A percentile compares a stretch with the other conserved stretches of the same genome.
Conservation (phyloP, 2,329 filamentous ascomycete genomes). For the Ophiostoma triangulosporum region DNA sequence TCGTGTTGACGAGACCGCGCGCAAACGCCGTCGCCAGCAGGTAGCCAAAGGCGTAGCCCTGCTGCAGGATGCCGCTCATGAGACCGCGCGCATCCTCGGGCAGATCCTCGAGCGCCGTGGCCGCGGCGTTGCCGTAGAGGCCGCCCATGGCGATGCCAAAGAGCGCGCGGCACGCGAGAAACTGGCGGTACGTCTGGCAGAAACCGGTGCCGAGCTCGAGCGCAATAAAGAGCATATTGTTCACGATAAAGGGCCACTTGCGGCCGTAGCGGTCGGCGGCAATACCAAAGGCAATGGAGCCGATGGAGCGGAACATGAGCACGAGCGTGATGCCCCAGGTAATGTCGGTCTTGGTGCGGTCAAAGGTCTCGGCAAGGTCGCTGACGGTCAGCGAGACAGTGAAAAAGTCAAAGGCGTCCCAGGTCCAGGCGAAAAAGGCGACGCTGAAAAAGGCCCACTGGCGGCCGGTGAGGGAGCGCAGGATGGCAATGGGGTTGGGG, state of each 20-base stretch:
- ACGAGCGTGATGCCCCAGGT: constrained; percentile 65
- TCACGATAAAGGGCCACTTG: constrained; percentile 73
- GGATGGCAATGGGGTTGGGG: constrained; percentile 61
- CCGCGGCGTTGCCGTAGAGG: constrained; percentile 65
- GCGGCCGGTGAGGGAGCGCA: constrained; percentile 46
- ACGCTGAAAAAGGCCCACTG: constrained; percentile 69
- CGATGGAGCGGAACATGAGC: constrained; percentile 59
- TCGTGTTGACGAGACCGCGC: constrained; percentile 46
- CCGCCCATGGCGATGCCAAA: constrained; percentile 75
- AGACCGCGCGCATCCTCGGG: constrained; percentile 54
- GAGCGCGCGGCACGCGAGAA: constrained; percentile 58
- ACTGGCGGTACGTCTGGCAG: constrained; percentile 54
- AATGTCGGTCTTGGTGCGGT: constrained; percentile 47
- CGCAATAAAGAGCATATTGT: constrained; percentile 51
- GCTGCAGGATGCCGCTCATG: constrained; percentile 71
- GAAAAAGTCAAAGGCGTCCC: constrained; percentile 40
- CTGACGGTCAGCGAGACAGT: constrained; percentile 65
- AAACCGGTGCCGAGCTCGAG: constrained; percentile 62
- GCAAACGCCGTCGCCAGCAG: constrained; percentile 15
- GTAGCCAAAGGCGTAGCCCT: constrained; percentile 44
- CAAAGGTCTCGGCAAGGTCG: constrained; percentile 46
- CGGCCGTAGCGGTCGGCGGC: constrained; percentile 67
- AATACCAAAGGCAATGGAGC: constrained; percentile 63
- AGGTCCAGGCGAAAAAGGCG: constrained; percentile 51
- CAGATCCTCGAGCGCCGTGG: constrained; percentile 56